Base-by-base conservation (phyloP, 345 rosid genomes). In the Bruguiera gymnorhiza region DNA sequence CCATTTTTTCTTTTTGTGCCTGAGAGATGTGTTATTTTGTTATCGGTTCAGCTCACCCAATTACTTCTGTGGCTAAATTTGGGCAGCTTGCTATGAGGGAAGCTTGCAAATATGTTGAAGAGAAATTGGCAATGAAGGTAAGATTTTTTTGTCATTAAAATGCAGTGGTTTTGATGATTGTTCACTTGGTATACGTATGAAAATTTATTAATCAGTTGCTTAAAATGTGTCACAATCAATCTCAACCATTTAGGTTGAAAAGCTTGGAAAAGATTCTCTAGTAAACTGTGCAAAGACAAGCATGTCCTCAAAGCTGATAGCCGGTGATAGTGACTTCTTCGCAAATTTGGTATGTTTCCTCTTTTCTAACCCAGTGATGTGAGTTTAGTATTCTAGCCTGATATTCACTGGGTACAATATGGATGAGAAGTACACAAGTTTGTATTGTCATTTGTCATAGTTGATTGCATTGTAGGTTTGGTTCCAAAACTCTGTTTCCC, bases 11-110 rank as follows among this genome's bases (percentile, higher is more conserved):
- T 3, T 43, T 43, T 11, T 43, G 16, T 13, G 5, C 50, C 50
- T 43, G 19, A 43, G 50, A 43, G 50, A 11, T 24, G 60, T 24
- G 3, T 20, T 56, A 16, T 56, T 56, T 62, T 6, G 51, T 43
- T 24, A 48, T 8, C 52, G n/a, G 55, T 60, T 70, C 32, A 15
- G 19, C 36, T 26, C 19, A 23, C 8, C 48, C 32, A 32, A 68
- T 8, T 69, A 32, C 56, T 76, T 36, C 27, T 74, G 20, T 64
- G 18, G 13, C 26, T 67, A 65, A 30, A 23, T 29, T 36, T 65
- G 60, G 31, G 52, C 92, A 95, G 98, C 93, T 95, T 77, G 99
- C 99, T 2, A 95, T 95, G 99, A 90, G 94, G 75, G 99, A 95
- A 81, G 89, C 96, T 51, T 92, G 98, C 83, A 92, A 92, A 76